Base-by-base conservation (phyloP, 2,329 filamentous ascomycete species). In the Paracoccidioides brasiliensis region DNA sequence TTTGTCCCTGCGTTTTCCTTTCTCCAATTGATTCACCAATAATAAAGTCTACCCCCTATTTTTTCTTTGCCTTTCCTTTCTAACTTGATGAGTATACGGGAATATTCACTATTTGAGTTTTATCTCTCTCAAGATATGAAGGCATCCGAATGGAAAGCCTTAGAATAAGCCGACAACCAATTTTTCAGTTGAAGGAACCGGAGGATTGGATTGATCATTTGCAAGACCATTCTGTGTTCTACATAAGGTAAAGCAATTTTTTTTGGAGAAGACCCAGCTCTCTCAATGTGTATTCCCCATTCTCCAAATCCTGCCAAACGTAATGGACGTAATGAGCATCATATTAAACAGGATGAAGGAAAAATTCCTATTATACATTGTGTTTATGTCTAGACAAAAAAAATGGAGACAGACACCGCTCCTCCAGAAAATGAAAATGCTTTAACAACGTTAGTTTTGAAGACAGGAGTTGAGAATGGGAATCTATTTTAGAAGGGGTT, bases 391-490 rank as follows among this genome's bases (percentile, higher is more conserved):
- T 38, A 15, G 12, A 37, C 33, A 22, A 2, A 14, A 6, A 12
- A 12, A 38, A 38, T 12, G 12, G 3, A 38, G 22, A 48, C 14
- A 48, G 35, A 48, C 30, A 50, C 10, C n/a, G 10, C n/a, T 37
- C 46, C n/a, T 38, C 5, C 46, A 12, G 15, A 38, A 32, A 58
- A 56, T 55, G 22, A 57, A 55, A 48, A 58, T 28, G 10, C 4
- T 52, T 52, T 52, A 52, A 12, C 49, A 52, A 22, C 49, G 12
- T 46, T 14, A 46, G 2, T 15, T 32, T 42, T 42, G 59, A 62
- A 62, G 57, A 57, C 57, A 57, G 50, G 15, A 52, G 52, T 54
- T 55, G 56, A 61, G 55, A 59, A 62, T 57, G 60, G 59, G 62
- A 58, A 62, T 58, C 38, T 38, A 53, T 43, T 52, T 42, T 49